A percentile compares a stretch with the other conserved stretches of the same genome.
phyloP scores from a whole-genome alignment of 805 yeast species.

The Barnettozyma siamensis region DNA sequence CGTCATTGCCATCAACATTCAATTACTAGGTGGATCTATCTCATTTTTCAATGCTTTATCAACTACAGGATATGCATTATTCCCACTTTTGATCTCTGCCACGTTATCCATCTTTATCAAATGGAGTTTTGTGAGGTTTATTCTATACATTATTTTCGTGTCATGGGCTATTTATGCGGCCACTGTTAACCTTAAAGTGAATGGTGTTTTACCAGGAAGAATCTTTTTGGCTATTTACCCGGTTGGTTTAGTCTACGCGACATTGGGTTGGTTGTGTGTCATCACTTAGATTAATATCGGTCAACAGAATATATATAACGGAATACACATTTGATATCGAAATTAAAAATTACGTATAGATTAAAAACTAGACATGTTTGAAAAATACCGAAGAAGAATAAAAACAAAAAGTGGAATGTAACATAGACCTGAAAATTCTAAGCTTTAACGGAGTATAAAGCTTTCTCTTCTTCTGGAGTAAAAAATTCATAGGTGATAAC shows the following conservation, averaged over 20 bases:
- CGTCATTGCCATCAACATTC: constrained; percentile 58
- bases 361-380: neutral
- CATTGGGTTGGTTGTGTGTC: constrained; percentile 62
- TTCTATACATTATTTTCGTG: constrained; percentile 40
- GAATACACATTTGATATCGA: neutral
- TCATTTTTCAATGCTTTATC: constrained; percentile 64
- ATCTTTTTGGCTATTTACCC: constrained; percentile 62
- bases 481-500: constrained; percentile 18
- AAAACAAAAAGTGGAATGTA: neutral
- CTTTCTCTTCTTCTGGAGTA: constrained; percentile 9
- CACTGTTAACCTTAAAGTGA: constrained; percentile 48
- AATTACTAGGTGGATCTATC: constrained; percentile 53
- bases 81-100: constrained; percentile 56
- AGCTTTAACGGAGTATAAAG: constrained; percentile 3
- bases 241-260: constrained; percentile 54
- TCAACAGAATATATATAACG: too few relatives aligned
- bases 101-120: constrained; percentile 42
- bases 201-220: constrained; percentile 61
- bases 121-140: constrained; percentile 44
- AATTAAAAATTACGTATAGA: neutral
- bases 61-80: constrained; percentile 64
- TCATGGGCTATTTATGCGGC: constrained; percentile 65
- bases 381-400: neutral
- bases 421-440: too few relatives aligned
- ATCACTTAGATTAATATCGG: too few relatives aligned